Evolutionary conservation across 148 eudicot genomes (phyloP), one percentile per base, ranked within the genome.

Genomic region (Rhododendron henanense): DNA sequence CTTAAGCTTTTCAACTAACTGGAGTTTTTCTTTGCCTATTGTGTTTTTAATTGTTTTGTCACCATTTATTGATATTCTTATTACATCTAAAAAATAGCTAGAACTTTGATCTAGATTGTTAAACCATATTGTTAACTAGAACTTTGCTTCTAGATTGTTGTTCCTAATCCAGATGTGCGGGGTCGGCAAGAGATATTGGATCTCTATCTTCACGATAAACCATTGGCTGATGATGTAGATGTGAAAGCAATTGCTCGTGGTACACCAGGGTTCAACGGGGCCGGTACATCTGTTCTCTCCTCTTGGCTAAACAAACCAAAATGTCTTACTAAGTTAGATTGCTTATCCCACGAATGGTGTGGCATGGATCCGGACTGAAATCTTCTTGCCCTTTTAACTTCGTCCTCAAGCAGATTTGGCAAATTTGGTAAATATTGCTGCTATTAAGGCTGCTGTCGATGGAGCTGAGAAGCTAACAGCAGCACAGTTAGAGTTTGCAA

Each of bases 241-340:
- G 90, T 93, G 79, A 95, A 92, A 85, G 86, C 98, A 85, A 90
- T 97, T 88, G 98, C 99, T 83, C 98, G 98, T 78, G 98, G 98
- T 87, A 97, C 99, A 85, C 99, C 99, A 50, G 98, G 98, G 79
- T 97, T 97, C 90, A 97, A 97, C 84, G 99, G 99, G 18, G 99
- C 99, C 89, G 99, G 99, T 91, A 85, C 50, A 19, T 80, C 19
- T 76, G 9, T 76, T 76, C 31, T 39, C 25, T 77, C 55, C 75
- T 41, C 8, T 81, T 18, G 74, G 50, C 44, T 63, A 81, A 31
- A 57, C 18, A 81, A 59, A 81, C 28, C n/a, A n/a, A 55, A 81
- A 37, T 59, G 75, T 83, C 59, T 23, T 53, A 55, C 53, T 15
- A 14, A 73, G 35, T 51, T 39, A 39, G 33, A 75, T 0, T 44